Conservation (phyloP, 106 monocot genomes). For the Platanthera zijinensis region DNA sequence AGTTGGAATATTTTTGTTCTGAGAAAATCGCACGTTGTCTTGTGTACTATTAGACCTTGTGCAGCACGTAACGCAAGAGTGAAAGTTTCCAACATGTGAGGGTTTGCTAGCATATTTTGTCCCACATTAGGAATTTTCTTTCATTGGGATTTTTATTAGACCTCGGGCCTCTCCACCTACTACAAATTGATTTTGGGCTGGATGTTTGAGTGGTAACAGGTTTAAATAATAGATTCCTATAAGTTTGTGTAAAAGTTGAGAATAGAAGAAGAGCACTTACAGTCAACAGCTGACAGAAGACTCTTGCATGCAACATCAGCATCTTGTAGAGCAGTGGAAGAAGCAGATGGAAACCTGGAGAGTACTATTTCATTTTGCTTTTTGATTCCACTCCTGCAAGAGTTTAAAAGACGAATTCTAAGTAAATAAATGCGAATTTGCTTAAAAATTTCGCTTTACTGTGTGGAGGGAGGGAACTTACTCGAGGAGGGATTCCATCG, state of each 20-base stretch:
- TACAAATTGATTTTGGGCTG: too few relatives aligned
- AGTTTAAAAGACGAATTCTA: not conserved
- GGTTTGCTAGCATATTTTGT: too few relatives aligned
- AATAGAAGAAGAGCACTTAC: slow-evolving; percentile 31
- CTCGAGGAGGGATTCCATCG: slow-evolving; percentile 56
- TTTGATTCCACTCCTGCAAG: slow-evolving; percentile 46
- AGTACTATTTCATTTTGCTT: slow-evolving; percentile 43
- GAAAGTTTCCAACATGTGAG: too few relatives aligned
- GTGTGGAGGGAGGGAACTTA: slow-evolving; percentile 11
- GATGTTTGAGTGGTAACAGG: too few relatives aligned
- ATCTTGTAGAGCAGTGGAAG: slow-evolving; percentile 37
- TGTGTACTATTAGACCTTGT: too few relatives aligned
- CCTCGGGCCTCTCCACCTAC: too few relatives aligned
- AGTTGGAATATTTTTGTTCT: not conserved
- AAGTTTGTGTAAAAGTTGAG: not conserved
- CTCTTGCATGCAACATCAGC: slow-evolving; percentile 30
- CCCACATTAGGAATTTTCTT: too few relatives aligned
- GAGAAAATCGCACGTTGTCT: too few relatives aligned
- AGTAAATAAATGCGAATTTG: not conserved
- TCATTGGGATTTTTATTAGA: too few relatives aligned
- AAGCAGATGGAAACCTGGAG: slow-evolving; percentile 40
- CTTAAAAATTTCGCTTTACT: not conserved
- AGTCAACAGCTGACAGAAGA: slow-evolving; percentile 49
- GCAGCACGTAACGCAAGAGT: too few relatives aligned
- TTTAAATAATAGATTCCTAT: not conserved